Evolutionary conservation across 768 basidiomycete genomes (phyloP), one percentile per base, ranked within the genome.

Genomic region (Lentinus tigrinus): DNA sequence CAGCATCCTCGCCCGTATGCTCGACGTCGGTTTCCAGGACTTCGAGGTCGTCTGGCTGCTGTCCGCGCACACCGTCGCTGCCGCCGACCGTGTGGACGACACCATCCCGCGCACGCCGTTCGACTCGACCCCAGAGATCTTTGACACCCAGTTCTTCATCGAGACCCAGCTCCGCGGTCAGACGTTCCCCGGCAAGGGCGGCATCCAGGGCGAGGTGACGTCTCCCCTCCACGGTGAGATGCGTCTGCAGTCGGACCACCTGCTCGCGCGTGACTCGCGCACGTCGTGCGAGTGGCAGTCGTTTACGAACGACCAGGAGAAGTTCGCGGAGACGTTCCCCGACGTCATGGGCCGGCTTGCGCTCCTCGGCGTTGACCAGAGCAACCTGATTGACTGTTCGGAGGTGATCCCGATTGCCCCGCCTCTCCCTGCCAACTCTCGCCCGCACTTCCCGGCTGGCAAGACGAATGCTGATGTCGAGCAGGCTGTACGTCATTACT

Each of bases 71-170:
- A 56, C 64, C 17, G 57, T 66, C 34, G 63, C 60, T 10, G 61
- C 59, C 26, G 58, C 62, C 23, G 58, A 63, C 38, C 34, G 48
- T 62, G 27, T 68, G 62, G 46, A 70, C 69, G 59, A 67, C 57
- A 67, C 49, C 51, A 54, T 63, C 51, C 62, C 69, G 17, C 69
- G 74, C 31, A 71, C 74, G 10, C 77, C 79, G 1, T 78, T 81
- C 64, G 79, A 81, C 65, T 75, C 78, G 0, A 80, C 79, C 3
- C 80, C 78, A 1, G 59, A 62, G 5, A 49, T 70, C 13, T 79
- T 79, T 43, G 79, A 81, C 59, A 75, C 74, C 14, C 78, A 81
- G 63, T 69, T 80, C 62, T 80, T 74, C 65, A 65, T 80, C 51
- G 78, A 80, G 52, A 71, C 73, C 8, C 72, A 74, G 57, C 73